Percentiles rank a stretch among this genome's conserved stretches.
These are phyloP conservation scores for Epichloe scottii DNA, from an alignment of 2,329 filamentous ascomycete species.

Conservation along the genomic window DNA sequence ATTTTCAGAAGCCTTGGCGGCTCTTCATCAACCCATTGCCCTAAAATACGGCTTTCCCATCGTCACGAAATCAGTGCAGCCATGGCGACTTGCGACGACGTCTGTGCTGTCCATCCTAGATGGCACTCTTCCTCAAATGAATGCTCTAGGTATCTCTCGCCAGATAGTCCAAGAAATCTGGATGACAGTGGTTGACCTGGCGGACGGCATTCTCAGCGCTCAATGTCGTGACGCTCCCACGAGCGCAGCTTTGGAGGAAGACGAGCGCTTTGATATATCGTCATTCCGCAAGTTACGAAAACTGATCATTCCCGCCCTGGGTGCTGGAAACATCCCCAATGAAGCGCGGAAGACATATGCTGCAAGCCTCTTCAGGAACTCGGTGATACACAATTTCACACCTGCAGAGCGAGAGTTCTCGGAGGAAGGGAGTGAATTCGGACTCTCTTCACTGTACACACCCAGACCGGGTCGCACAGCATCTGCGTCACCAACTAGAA, in stretches of 20 bases:
- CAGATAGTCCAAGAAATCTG: slow-evolving; percentile 49
- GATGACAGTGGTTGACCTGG: slow-evolving; percentile 52
- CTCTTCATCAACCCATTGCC: slow-evolving; percentile 56
- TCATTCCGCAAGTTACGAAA: slow-evolving; percentile 58
- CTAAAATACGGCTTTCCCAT: slow-evolving; percentile 72
- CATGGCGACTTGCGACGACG: slow-evolving; percentile 73
- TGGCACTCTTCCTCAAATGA: slow-evolving; percentile 49
- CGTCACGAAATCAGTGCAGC: slow-evolving; percentile 54
- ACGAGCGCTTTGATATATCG: slow-evolving; percentile 71
- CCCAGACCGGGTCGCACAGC: slow-evolving; percentile 61
- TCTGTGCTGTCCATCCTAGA: slow-evolving; percentile 57
- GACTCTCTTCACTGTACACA: slow-evolving; percentile 47
- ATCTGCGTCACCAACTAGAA: slow-evolving; percentile 48
- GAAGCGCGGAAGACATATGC: slow-evolving; percentile 57
- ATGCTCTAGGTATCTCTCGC: slow-evolving; percentile 32
- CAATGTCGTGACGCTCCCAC: slow-evolving; percentile 38
- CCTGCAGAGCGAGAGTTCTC: slow-evolving; percentile 43
- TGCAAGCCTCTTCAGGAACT: slow-evolving; percentile 66
- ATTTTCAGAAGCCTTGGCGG: slow-evolving; percentile 50
- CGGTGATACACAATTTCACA: slow-evolving; percentile 59
- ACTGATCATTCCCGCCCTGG: slow-evolving; percentile 63
- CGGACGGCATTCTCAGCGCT: slow-evolving; percentile 57
- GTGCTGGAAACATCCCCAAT: slow-evolving; percentile 52
- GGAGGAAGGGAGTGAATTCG: slow-evolving; percentile 30
- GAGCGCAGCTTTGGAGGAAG: slow-evolving; percentile 40